Base-by-base conservation (phyloP, 305 asterid species). In the Striga hermonthica region DNA sequence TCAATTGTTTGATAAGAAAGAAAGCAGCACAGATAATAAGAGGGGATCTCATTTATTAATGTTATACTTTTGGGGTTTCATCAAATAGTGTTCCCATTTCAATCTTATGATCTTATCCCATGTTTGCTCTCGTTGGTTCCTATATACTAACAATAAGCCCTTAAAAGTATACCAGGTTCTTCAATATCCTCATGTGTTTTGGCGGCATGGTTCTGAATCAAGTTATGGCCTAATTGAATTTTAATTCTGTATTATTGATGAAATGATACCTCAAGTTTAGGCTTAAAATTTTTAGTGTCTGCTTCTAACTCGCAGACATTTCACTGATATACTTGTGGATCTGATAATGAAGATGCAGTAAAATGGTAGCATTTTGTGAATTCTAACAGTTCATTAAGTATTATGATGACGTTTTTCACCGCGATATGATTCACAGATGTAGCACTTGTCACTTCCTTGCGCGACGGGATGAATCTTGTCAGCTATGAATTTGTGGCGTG, bases 401-500 rank as follows among this genome's bases (percentile, higher is more conserved):
- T 45, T 67, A 35, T 66, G 61, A 40, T 69, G 52, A 36, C 70
- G 16, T 50, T 71, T 74, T 41, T 64, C 53, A 48, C 52, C 59
- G 68, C 75, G 62, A 66, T 64, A 59, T 63, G 34, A 65, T 61
- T 49, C 68, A 50, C 86, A 89, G 96, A 89, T 79, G 78, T 89
- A 63, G 88, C 96, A 54, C 85, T 89, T 68, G 91, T 89, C 64
- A 89, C 95, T 41, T 89, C 96, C 37, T 71, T 89, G 83, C 73
- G 95, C 61, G 95, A 87, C 65, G 95, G 95, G 65, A 87, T 87
- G 95, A 87, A 87, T 73, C 95, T 87, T 2, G 95, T 87, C 66
- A 87, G 95, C 78, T 85, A 87, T 77, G 95, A 87, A 82, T 87
- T 78, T 66, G 95, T 87, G 72, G 91, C 95, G 39, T 84, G 91